Conservation (phyloP, 495 filamentous ascomycete species). For the Tuber indicum region DNA sequence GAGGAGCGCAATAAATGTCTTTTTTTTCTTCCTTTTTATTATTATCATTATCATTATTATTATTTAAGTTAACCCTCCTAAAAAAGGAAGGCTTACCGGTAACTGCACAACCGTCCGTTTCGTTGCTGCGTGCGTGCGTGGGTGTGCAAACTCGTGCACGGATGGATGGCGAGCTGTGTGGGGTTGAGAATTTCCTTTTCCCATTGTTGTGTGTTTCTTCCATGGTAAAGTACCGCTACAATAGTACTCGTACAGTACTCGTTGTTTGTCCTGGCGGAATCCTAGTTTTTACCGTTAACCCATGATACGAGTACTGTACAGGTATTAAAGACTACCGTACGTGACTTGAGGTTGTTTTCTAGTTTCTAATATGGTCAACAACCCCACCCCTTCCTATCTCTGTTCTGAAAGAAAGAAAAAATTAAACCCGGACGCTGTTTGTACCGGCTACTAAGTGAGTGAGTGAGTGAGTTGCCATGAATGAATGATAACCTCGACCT, state of each 20-base stretch:
- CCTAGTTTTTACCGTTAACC: too few relatives aligned
- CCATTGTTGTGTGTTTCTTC: background rate
- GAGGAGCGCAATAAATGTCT: slow-evolving; percentile 23
- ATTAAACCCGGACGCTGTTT: background rate
- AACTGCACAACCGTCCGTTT: background rate
- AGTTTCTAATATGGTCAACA: too few relatives aligned
- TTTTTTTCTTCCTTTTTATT: slow-evolving; percentile 12
- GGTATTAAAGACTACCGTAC: too few relatives aligned
- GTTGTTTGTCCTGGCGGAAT: too few relatives aligned
- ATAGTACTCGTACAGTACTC: too few relatives aligned
- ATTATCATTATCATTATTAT: background rate
- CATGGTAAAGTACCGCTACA: background rate
- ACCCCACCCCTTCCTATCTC: background rate
- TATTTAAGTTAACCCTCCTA: background rate
- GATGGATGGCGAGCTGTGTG: slow-evolving; percentile 12
- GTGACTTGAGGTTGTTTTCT: too few relatives aligned
- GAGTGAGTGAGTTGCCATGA: background rate
- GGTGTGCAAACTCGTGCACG: background rate
- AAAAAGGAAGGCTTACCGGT: background rate
- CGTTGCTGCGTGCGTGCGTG: background rate
- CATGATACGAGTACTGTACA: too few relatives aligned
- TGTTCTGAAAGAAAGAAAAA: background rate
- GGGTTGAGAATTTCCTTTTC: background rate
- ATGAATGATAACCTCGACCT: too few relatives aligned
- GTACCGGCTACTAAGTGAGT: background rate